Evolutionary conservation across 352 stramenopile species (phyloP), one percentile per base, ranked within the genome.

Genomic region (Phytopythium kandeliae): DNA sequence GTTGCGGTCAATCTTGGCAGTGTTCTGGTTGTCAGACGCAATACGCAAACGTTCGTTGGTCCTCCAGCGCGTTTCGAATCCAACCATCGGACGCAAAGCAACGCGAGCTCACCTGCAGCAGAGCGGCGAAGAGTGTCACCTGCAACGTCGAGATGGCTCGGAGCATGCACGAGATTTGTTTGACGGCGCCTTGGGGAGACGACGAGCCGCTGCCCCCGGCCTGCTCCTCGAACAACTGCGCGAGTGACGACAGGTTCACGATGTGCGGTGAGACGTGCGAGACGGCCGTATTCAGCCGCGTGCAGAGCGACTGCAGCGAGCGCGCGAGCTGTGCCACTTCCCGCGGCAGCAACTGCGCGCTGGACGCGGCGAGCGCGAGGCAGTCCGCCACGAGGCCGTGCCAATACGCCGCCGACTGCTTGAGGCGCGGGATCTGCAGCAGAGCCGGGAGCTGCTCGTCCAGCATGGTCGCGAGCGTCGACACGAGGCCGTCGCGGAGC

Each of bases 251-350:
- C 0, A 91, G 58, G 61, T 92, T 92, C 22, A 92, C 78, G 57
- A 92, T 89, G 54, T 92, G 78, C 44, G 80, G 77, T 24, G 83
- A 88, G 7, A 93, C 74, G 54, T 88, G 86, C 1, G 78, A 62
- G 30, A 90, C 73, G 22, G 73, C 67, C 1, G 61, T 48, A 41
- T 90, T 74, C 9, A 91, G 57, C 5, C 74, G 77, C 34, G 60
- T 58, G 51, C 76, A 87, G 10, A 91, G 62, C 45, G 63, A 65
- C 54, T 85, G 69, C 5, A 90, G 51, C 24, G 84, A 56, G 45
- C 74, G 50, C 0, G 60, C 76, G 31, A 89, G 58, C 51, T 74
- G 57, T 35, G 74, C 63, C 28, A 86, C 65, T 57, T 93, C 83
- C 17, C 67, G 53, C 3, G 78, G 66, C 47, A 76, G 49, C 52